phyloP scores from a whole-genome alignment of 192 early-diverging fungal species.

The Jimgerdemannia flammicorona region DNA sequence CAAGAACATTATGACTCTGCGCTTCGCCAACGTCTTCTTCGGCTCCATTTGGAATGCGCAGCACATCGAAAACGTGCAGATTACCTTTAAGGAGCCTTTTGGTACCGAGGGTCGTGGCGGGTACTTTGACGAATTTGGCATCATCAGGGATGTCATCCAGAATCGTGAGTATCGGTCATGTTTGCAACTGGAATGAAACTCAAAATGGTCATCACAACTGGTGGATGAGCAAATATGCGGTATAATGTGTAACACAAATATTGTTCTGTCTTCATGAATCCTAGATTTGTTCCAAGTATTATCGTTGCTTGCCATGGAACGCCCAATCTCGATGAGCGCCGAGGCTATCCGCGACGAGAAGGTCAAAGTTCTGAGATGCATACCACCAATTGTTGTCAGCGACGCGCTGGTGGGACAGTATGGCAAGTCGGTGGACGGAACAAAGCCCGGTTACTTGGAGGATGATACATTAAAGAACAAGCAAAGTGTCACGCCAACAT shows the following conservation, averaged over 20 bases:
- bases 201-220: not conserved
- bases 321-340: constrained; percentile 78
- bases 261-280: not conserved
- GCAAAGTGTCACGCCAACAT: constrained; percentile 85
- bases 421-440: constrained; percentile 68
- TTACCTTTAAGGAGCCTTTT: constrained; percentile 97
- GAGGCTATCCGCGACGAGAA: constrained; percentile 97
- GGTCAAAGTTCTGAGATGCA: constrained; percentile 75
- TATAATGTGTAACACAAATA: not conserved
- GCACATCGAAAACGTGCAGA: constrained; percentile 91
- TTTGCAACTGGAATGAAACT: not conserved
- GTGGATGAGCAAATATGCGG: not conserved
- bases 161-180: constrained; percentile 51
- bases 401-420: constrained; percentile 94
- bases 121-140: constrained; percentile 99
- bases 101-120: constrained; percentile 97
- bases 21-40: constrained; percentile 95
- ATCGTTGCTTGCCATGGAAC: constrained; percentile 93
- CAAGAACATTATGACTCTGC: constrained; percentile 91
- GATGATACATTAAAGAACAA: constrained; percentile 81
- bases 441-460: constrained; percentile 89
- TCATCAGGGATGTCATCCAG: constrained; percentile 96
- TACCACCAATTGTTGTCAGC: constrained; percentile 69
- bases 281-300: constrained; percentile 91
- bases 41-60: constrained; percentile 88